phyloP scores from a whole-genome alignment of 768 basidiomycete genomes.

The Tricholoma matsutake region DNA sequence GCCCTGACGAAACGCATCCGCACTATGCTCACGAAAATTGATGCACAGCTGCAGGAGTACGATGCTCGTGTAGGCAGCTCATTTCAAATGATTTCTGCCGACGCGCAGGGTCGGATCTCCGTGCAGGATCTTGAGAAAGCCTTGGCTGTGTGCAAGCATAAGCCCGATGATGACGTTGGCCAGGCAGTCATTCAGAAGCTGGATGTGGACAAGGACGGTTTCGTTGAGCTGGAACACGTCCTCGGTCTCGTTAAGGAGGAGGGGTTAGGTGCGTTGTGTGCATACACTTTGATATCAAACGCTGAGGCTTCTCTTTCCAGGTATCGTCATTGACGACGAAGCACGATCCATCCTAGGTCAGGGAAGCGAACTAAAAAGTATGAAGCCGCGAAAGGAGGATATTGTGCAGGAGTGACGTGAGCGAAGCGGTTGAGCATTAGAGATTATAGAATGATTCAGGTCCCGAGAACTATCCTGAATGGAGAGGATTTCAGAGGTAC shows the following conservation, averaged over 20 bases:
- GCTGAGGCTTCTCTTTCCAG: conserved; percentile 30
- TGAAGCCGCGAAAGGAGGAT: conserved; percentile 90
- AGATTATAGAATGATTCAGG: not conserved
- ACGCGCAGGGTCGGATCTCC: conserved; percentile 85
- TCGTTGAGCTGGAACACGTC: conserved; percentile 93
- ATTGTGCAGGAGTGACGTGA: conserved; percentile 69
- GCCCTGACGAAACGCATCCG: conserved; percentile 96
- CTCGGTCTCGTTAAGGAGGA: conserved; percentile 85
- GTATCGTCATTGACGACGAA: conserved; percentile 82
- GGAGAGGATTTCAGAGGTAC: conserved; percentile 11
- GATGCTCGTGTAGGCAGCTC: conserved; percentile 84
- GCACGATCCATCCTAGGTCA: conserved; percentile 81
- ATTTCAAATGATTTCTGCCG: conserved; percentile 82
- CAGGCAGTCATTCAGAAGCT: conserved; percentile 87
- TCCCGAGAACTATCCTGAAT: not conserved
- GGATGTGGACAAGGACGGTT: conserved; percentile 95
- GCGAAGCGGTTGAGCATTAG: not conserved
- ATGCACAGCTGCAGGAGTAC: conserved; percentile 87
- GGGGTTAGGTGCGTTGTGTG: conserved; percentile 58
- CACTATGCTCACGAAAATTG: conserved; percentile 93
- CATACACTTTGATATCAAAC: conserved; percentile 1
- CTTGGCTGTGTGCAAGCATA: conserved; percentile 89
- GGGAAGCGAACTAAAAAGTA: conserved; percentile 76
- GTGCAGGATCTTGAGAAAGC: conserved; percentile 88
- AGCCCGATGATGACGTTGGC: conserved; percentile 85